Percentiles rank a stretch among this genome's conserved stretches.
phyloP scores from a whole-genome alignment of 1,284 basidiomycete species.

The Austroboletus niveus region DNA sequence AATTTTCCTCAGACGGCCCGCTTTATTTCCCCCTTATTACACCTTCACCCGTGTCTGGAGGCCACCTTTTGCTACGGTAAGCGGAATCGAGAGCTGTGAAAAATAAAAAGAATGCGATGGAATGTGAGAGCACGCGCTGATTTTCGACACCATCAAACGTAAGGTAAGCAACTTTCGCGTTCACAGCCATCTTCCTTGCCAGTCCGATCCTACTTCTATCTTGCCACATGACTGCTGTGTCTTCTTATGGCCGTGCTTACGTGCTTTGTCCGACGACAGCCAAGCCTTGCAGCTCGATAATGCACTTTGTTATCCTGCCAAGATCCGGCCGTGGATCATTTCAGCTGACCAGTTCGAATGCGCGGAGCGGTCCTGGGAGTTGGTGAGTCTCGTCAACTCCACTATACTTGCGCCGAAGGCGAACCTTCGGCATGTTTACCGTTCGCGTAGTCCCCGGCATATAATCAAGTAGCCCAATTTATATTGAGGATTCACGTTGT shows the following conservation, averaged over 20 bases:
- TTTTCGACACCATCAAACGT: background rate
- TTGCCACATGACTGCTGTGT: background rate
- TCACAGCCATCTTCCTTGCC: background rate
- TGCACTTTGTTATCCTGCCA: background rate
- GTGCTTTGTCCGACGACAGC: background rate
- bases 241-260: background rate
- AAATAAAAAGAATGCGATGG: background rate
- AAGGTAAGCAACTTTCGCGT: background rate
- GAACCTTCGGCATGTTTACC: background rate
- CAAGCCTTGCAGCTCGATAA: background rate
- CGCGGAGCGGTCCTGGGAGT: background rate
- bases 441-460: background rate
- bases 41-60: too few species aligned
- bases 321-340: background rate
- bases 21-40: background rate
- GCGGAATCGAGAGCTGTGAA: background rate
- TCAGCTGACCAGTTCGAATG: too few species aligned
- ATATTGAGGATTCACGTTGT: background rate
- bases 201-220: background rate
- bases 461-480: background rate
- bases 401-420: background rate
- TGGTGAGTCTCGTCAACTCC: background rate
- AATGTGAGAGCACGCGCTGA: background rate
- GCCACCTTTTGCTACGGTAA: too few species aligned
- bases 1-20: conserved; percentile 3